Evolutionary conservation across 1,139 yeast genomes (phyloP), one percentile per base, ranked within the genome.

Genomic region (Sugiyamaella castrensis): DNA sequence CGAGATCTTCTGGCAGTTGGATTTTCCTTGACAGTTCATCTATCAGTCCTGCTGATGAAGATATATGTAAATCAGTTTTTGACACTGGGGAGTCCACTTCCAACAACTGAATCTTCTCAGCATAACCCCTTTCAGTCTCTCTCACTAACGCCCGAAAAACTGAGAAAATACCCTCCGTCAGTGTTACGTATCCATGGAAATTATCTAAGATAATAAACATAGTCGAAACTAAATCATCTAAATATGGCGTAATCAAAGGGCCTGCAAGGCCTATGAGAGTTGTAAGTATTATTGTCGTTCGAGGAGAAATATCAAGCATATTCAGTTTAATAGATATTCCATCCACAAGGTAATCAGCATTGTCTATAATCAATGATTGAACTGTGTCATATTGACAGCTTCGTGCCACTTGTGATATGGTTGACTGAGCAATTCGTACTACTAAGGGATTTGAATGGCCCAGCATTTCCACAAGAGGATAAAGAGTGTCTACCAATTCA

Each of bases 271-370:
- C 79, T 16, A 87, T 72, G 35, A 89, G 68, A 6, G 87, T 81
- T 47, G 84, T 72, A 29, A 89, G 69, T 2, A 88, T 80, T 0
- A 82, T 80, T 0, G 95, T 81, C 0, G 88, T 76, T 33, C 88
- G 73, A 0, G 95, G 92, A 0, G 91, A 81, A 51, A 91, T 71
- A 19, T 79, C 74, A 8, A 88, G 80, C 3, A 85, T 78, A 27
- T 87, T 79, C 47, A 92, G 70, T 55, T 77, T 79, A 37, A 81
- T 68, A 7, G 95, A 83, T 13, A 89, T 70, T 0, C 89, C 71
- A 65, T 92, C 97, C 10, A 89, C 70, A 26, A 92, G 66, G 62
- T 91, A 91, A 61, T 91, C 97, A 57, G 82, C 77, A 62, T 91
- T 91, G 36, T 80, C 81, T 37, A 75, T 61, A 2, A 92, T 72